These are phyloP conservation scores for Suillus discolor DNA, from an alignment of 768 basidiomycete species.

Conservation along the genomic window DNA sequence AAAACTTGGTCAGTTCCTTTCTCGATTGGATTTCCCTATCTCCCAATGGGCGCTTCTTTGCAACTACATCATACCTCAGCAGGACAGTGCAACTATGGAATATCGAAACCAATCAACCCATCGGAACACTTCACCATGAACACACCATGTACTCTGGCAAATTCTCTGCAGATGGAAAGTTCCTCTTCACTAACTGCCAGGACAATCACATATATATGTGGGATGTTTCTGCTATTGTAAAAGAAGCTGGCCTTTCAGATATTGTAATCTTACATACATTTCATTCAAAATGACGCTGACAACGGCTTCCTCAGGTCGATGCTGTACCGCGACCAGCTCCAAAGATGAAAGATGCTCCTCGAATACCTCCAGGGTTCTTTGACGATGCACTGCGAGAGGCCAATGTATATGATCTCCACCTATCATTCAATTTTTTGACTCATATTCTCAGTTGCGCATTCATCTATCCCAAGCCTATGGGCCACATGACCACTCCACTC, in stretches of 20 bases:
- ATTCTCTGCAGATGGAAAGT: not conserved
- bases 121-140: not conserved
- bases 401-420: not conserved
- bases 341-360: not conserved
- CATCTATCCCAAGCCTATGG: not conserved
- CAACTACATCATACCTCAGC: accelerated
- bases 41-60: not conserved
- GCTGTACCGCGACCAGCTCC: too few relatives aligned
- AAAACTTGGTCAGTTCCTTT: too few relatives aligned
- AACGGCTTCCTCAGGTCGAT: too few relatives aligned
- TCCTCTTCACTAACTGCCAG: not conserved
- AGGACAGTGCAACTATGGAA: not conserved
- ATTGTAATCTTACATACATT: not conserved
- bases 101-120: not conserved
- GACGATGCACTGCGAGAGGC: not conserved
- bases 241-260: not conserved
- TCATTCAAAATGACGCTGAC: too few relatives aligned
- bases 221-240: not conserved
- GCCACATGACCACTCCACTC: not conserved
- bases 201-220: not conserved
- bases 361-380: not conserved
- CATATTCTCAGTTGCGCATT: too few relatives aligned
- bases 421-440: not conserved
- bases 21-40: not conserved
- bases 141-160: too few relatives aligned